Base-by-base conservation (phyloP, 306 rosid genomes). In the Quercus glauca region DNA sequence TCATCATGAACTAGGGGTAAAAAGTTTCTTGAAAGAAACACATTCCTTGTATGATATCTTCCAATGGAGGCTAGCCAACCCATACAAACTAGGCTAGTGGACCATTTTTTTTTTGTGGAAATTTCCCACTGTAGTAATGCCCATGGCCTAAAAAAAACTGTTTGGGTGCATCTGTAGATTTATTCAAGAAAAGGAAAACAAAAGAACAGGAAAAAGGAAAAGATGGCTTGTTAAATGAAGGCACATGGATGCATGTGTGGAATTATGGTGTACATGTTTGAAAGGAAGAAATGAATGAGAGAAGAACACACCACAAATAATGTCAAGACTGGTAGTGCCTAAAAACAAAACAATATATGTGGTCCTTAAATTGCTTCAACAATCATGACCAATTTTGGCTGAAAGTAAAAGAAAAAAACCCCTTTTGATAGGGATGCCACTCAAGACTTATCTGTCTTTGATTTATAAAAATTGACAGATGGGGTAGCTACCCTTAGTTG, bases 161-260 rank as follows among this genome's bases (percentile, higher is more conserved):
- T 41, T 41, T 41, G 45, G 45, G 45, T 7, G 45, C 45, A 41
- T 41, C 45, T 41, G 45, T 41, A 52, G 25, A 25, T 61, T 4
- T 67, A 33, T 61, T 59, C 55, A 76, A 73, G 73, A 78, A 71
- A 69, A 53, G 9, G 61, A 53, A 21, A 58, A 55, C 49, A 68
- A 75, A 6, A 56, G 57, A 55, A 65, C 53, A 58, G 43, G 43
- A 80, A 21, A 76, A 21, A 76, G 56, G 71, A 63, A 82, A 61
- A 76, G 84, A 78, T 56, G 73, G 81, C 75, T 76, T 84, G 86
- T 59, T 80, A 81, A 78, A 88, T 73, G 84, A 87, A 74, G 55
- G 93, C 92, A 92, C 97, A 90, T 90, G 92, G 91, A 15, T 77
- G 94, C 97, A 90, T 81, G 92, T 85, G 45, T 41, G 45, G 94